phyloP scores from a whole-genome alignment of 495 filamentous ascomycete genomes.

The Daldinia vernicosa region DNA sequence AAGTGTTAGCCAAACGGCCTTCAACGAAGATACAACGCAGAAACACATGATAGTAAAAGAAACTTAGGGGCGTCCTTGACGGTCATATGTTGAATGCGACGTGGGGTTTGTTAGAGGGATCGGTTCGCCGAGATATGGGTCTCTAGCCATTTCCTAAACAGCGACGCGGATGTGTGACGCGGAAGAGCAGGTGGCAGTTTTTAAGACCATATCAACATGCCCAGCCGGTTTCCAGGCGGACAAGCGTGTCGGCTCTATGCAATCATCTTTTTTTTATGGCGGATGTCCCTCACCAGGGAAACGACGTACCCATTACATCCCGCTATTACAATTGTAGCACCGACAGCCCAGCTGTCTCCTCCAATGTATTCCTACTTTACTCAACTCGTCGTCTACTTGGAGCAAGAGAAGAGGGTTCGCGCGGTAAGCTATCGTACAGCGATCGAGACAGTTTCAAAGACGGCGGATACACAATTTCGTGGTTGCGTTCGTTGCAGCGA shows the following conservation, averaged over 20 bases:
- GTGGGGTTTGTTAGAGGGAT: constrained; percentile 13
- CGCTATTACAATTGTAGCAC: constrained; percentile 29
- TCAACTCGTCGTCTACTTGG: constrained; percentile 22
- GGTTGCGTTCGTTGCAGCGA: constrained; percentile 16
- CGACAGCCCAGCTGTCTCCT: constrained; percentile 30
- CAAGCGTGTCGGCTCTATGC: background rate
- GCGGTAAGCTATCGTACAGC: constrained; percentile 11
- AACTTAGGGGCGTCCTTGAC: constrained; percentile 5
- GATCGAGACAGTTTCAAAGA: constrained; percentile 17
- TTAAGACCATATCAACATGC: constrained; percentile 11
- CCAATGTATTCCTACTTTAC: background rate
- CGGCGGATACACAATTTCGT: constrained; percentile 11
- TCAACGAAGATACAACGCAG: constrained; percentile 22
- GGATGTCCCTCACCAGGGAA: constrained; percentile 13
- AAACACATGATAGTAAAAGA: constrained; percentile 24
- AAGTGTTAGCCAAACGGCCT: constrained; percentile 46
- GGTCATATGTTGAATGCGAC: background rate
- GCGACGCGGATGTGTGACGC: background rate
- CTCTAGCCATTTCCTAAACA: constrained; percentile 1
- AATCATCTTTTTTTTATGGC: constrained; percentile 11
- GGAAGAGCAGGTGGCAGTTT: background rate
- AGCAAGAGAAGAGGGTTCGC: constrained; percentile 16
- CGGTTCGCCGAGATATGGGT: background rate
- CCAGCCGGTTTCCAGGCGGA: background rate
- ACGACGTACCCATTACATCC: constrained; percentile 42